phyloP scores from a whole-genome alignment of 2,329 filamentous ascomycete species.

The Calonectria pteridis region DNA sequence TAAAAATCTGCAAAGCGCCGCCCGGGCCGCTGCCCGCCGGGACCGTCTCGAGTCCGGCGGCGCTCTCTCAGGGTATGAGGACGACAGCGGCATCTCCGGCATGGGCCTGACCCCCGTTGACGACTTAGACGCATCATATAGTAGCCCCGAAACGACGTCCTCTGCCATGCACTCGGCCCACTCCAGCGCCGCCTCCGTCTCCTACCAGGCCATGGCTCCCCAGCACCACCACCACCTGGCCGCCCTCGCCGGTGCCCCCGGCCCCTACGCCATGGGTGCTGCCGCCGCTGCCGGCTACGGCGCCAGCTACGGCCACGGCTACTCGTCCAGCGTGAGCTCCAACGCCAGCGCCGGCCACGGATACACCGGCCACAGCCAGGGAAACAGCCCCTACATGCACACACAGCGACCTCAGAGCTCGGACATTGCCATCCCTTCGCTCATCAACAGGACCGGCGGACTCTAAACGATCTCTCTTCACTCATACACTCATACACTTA shows the following conservation, averaged over 20 bases:
- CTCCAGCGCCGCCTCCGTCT: conserved; percentile 49
- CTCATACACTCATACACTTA: not conserved
- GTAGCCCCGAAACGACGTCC: conserved; percentile 64
- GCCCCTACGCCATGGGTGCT: conserved; percentile 40
- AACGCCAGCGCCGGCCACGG: conserved; percentile 54
- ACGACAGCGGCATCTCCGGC: conserved; percentile 78
- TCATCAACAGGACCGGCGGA: conserved; percentile 65
- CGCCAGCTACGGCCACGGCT: conserved; percentile 54
- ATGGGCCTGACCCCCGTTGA: conserved; percentile 70
- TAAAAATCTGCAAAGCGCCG: conserved; percentile 81
- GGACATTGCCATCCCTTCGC: conserved; percentile 72
- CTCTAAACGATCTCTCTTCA: conserved; percentile 18
- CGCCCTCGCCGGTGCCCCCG: conserved; percentile 25
- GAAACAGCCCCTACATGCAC: conserved; percentile 61
- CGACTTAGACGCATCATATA: conserved; percentile 69
- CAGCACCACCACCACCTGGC: conserved; percentile 36
- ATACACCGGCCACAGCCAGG: conserved; percentile 49
- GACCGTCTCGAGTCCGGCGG: conserved; percentile 67
- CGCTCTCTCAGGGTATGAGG: conserved; percentile 65
- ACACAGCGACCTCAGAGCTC: conserved; percentile 65
- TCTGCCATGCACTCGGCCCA: conserved; percentile 57
- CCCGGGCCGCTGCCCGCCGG: conserved; percentile 74
- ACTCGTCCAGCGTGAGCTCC: conserved; percentile 68
- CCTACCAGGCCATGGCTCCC: conserved; percentile 41
- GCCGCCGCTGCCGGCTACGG: conserved; percentile 31